Percentiles rank a stretch among this genome's conserved stretches.
These are phyloP conservation scores for Austroboletus niveus DNA, from an alignment of 1,284 basidiomycete genomes.

Conservation along the genomic window DNA sequence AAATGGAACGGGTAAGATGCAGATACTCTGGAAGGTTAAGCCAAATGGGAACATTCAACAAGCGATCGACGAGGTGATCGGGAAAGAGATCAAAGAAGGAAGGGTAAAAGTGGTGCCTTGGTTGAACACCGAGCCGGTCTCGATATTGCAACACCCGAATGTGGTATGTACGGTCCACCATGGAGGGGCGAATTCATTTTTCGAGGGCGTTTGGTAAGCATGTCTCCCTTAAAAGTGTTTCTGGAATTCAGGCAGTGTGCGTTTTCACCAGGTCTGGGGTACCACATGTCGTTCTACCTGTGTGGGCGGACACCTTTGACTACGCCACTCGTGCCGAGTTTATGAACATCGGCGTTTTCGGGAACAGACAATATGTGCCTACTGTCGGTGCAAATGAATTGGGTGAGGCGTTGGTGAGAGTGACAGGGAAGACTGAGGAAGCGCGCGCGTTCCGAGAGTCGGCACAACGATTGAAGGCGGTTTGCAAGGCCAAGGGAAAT, in stretches of 20 bases:
- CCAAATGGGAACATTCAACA: background rate
- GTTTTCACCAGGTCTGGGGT: conserved; percentile 4
- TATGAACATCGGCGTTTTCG: conserved; percentile 14
- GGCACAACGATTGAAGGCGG: conserved; percentile 6
- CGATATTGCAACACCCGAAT: background rate
- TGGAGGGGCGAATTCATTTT: background rate
- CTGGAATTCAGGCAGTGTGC: background rate
- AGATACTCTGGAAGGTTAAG: background rate
- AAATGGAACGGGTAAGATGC: background rate
- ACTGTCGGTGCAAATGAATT: conserved; percentile 12
- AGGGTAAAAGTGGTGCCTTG: conserved; percentile 1
- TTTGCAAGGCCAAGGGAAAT: conserved; percentile 9
- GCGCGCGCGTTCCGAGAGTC: background rate
- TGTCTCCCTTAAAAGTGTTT: background rate
- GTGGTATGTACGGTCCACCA: background rate
- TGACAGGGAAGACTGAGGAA: conserved; percentile 8
- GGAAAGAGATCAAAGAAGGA: background rate
- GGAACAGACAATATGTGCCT: conserved; percentile 4
- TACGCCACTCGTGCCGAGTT: conserved; percentile 9
- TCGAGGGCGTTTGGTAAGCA: background rate
- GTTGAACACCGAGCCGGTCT: background rate
- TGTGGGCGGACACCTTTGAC: conserved; percentile 18
- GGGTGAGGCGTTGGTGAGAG: conserved; percentile 6
- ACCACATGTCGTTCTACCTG: conserved; percentile 12
- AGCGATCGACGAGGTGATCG: background rate